Evolutionary conservation across 2,329 filamentous ascomycete genomes (phyloP).

Genomic region (Colletotrichum zoysiae): DNA sequence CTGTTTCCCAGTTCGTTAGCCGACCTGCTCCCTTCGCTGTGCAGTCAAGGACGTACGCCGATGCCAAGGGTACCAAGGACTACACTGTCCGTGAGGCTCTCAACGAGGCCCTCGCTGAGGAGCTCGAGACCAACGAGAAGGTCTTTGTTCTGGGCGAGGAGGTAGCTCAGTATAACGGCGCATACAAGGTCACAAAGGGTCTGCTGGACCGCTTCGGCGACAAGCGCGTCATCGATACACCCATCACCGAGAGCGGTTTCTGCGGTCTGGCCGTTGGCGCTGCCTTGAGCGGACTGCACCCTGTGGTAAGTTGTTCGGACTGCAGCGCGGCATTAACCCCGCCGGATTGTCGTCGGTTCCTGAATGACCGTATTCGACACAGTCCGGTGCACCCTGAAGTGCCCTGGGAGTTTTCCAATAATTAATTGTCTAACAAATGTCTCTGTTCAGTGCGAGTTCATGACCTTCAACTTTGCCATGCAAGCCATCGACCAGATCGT

Average conservation of each 20-base stretch:
- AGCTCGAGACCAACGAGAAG: conserved; percentile 94
- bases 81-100: conserved; percentile 97
- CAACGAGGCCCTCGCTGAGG: conserved; percentile 97
- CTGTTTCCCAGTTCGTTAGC: conserved; percentile 53
- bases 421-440: conserved; percentile 15
- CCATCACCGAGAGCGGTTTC: conserved; percentile 98
- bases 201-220: conserved; percentile 97
- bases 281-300: conserved; percentile 92
- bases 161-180: conserved; percentile 99
- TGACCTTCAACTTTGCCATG: conserved; percentile 99
- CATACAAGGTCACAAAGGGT: conserved; percentile 99
- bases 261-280: conserved; percentile 93
- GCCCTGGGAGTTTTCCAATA: background rate
- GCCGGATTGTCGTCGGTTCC: background rate
- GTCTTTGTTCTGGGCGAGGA: conserved; percentile 98
- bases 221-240: conserved; percentile 96
- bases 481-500: conserved; percentile 99
- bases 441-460: conserved; percentile 87
- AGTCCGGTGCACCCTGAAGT: too few relatives aligned
- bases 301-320: conserved; percentile 76
- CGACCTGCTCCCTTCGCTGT: conserved; percentile 53
- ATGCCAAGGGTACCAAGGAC: conserved; percentile 79
- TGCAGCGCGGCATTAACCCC: background rate
- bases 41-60: conserved; percentile 69
- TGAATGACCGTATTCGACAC: background rate